Base-by-base conservation (phyloP, 345 rosid genomes). In the Cardamine chenopodiifolia region DNA sequence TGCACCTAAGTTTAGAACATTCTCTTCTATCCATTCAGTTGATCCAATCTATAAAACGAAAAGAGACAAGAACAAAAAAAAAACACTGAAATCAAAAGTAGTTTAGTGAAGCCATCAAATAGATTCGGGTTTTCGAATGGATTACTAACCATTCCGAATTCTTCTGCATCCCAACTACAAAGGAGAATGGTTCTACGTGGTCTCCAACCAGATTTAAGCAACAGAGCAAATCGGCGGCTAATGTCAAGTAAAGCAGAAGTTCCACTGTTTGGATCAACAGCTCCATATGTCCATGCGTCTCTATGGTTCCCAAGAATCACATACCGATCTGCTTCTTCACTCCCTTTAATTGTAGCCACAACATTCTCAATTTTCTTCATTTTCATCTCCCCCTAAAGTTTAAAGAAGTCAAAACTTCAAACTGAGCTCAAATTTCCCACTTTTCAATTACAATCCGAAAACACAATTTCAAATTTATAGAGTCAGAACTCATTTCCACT, bases 231-330 rank as follows among this genome's bases (percentile, higher is more conserved):
- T 60, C 99, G 60, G 14, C 96, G 82, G 49, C 94, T 88, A 82
- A 95, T 84, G 78, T 95, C 99, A 48, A 95, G 98, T 53, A 95
- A 86, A 9, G 90, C 91, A 61, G 99, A 90, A 59, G 99, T 95
- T 37, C 99, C 99, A 66, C 99, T 95, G 81, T 90, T 92, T 19
- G 99, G 98, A 79, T 95, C 99, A 37, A 95, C 93, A 40, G 98
- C 99, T 80, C 99, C 99, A 73, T 92, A 95, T 0, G 98, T 86
- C 99, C 99, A 95, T 39, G 97, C 97, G 82, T 95, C 99, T 74
- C 98, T 83, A 76, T 92, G 99, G 72, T 95, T 95, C 8, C 97
- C 98, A 44, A 92, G 86, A 22, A 95, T 78, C 72, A 95, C 89
- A 66, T 82, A 90, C n/a, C 97, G 86, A 40, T 90, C 97, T 18